Conservation (phyloP, 345 rosid genomes). For the Eutrema japonicum region DNA sequence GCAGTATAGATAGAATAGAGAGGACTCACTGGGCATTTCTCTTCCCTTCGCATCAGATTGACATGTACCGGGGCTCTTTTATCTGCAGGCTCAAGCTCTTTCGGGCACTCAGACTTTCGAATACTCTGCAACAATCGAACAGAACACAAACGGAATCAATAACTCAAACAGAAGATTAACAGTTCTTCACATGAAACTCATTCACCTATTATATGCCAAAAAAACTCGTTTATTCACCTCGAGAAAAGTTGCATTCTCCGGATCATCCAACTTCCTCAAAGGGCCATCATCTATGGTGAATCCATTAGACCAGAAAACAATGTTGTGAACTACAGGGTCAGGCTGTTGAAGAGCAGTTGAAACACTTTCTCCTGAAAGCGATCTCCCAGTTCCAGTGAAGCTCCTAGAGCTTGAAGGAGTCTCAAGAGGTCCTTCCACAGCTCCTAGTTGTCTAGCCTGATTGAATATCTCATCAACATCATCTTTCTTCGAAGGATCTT, state of each 20-base stretch:
- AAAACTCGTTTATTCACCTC: constrained; percentile 57
- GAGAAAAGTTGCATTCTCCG: constrained; percentile 89
- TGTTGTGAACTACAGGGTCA: constrained; percentile 77
- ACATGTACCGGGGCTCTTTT: constrained; percentile 85
- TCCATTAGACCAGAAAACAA: constrained; percentile 93
- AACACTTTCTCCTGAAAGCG: constrained; percentile 81
- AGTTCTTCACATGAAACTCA: not conserved
- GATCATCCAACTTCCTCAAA: constrained; percentile 88
- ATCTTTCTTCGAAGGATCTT: constrained; percentile 81
- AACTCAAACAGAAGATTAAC: constrained; percentile 2
- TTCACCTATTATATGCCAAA: too few relatives aligned
- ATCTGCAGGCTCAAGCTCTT: constrained; percentile 95
- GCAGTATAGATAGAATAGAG: constrained; percentile 17
- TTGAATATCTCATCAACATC: constrained; percentile 93
- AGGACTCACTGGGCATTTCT: constrained; percentile 77
- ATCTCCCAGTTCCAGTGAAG: constrained; percentile 83
- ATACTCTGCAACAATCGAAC: constrained; percentile 66
- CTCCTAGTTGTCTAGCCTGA: constrained; percentile 91
- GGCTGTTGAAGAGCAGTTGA: constrained; percentile 82
- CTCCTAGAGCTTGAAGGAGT: constrained; percentile 77
- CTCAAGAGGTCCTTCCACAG: constrained; percentile 88
- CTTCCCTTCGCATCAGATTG: constrained; percentile 81
- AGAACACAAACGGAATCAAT: constrained; percentile 4
- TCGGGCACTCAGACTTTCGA: constrained; percentile 94
- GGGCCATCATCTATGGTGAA: constrained; percentile 96